A percentile compares a stretch with the other conserved stretches of the same genome.
Conservation (phyloP, 768 basidiomycete species). For the Phylloporus scabripes region DNA sequence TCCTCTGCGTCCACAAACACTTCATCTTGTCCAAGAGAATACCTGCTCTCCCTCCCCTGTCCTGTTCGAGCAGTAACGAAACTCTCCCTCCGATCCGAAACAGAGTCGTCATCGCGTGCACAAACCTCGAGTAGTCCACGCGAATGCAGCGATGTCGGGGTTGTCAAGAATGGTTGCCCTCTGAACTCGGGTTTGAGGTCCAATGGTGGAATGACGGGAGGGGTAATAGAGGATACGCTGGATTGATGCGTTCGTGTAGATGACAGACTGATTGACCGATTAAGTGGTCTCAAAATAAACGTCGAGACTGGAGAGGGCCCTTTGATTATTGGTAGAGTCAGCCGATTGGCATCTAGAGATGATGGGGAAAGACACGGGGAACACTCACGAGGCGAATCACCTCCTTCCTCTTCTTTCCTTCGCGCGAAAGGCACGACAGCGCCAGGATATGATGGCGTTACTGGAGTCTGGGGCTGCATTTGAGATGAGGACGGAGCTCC, state of each 20-base stretch:
- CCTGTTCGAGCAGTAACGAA: slow-evolving; percentile 46
- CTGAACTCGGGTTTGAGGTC: slow-evolving; percentile 54
- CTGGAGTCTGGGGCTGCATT: slow-evolving; percentile 17
- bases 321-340: slow-evolving; percentile 15
- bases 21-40: slow-evolving; percentile 27
- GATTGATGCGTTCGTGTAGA: slow-evolving; percentile 58
- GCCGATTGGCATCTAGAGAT: background rate
- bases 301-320: slow-evolving; percentile 50
- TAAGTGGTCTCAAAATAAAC: slow-evolving; percentile 61
- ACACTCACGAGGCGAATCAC: slow-evolving; percentile 39
- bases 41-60: slow-evolving; percentile 25
- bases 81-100: slow-evolving; percentile 51
- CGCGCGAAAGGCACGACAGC: slow-evolving; percentile 21
- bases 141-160: slow-evolving; percentile 23
- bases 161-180: slow-evolving; percentile 26
- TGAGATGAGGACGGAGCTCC: slow-evolving; percentile 12
- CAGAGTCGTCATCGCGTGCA: slow-evolving; percentile 35
- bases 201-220: slow-evolving; percentile 52
- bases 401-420: slow-evolving; percentile 26
- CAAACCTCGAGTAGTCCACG: slow-evolving; percentile 21
- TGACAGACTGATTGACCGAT: slow-evolving; percentile 58
- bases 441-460: slow-evolving; percentile 19
- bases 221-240: slow-evolving; percentile 33
- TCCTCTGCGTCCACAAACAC: slow-evolving; percentile 27
- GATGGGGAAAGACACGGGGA: background rate